Base-by-base conservation (phyloP, 2,329 filamentous ascomycete species). In the Diplodia intermedia region DNA sequence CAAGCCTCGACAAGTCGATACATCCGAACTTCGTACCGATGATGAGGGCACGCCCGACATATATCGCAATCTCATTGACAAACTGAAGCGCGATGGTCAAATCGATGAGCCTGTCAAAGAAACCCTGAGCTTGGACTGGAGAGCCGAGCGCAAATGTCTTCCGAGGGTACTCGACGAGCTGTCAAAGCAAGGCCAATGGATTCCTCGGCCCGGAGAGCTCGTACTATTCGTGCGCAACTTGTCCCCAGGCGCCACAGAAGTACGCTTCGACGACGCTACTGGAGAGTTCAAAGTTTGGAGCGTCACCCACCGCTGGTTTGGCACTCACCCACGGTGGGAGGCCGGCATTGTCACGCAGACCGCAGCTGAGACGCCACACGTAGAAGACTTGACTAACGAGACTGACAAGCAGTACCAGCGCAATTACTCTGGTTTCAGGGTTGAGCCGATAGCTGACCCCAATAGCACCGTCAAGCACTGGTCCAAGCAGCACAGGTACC, bases 371-470 rank as follows among this genome's bases (percentile, higher is more conserved):
- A 61, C 73, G 1, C 72, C 80, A 0, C 72, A 76, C 1, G 76
- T 82, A 18, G 77, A 82, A n/a, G 85, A 88, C 68, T 75, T 88
- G 2, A 73, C 80, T 26, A 71, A 76, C 4, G 74, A 81, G 14
- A 75, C 80, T 2, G 63, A 76, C 0, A 82, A 83, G 56, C 71
- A 77, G 43, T 78, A 73, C 40, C 80, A 76, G 14, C 74, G 87
- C 14, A 85, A 82, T 66, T 82, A 82, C 68, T 83, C 83, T 31
- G 86, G 86, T 0, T 85, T 87, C 68, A 83, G 87, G 0, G 79
- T 89, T 1, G 87, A 89, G 71, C 86, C 85, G 0, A 75, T 88
- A 14, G 82, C 86, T 0, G 77, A 86, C 69, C 83, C 84, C 0
- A 83, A 85, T 70, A 78, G 79, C 18, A 68, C 54, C 0, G 79